Evolutionary conservation across 768 basidiomycete genomes (phyloP).

Genomic region (Inosperma sp.): DNA sequence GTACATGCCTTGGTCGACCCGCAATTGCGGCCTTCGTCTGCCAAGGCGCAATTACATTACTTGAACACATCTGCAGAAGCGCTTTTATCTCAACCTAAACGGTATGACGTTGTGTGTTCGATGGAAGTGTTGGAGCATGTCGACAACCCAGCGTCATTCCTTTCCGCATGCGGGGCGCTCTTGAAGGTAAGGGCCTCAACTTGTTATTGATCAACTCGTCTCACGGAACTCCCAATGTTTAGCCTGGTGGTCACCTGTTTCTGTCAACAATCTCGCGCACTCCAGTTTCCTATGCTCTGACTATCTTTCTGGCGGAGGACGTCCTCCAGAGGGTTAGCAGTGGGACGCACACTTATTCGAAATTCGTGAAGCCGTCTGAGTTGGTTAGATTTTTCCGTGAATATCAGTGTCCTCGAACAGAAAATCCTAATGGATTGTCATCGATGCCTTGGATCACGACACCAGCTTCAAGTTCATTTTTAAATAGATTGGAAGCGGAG

Average conservation of each 20-base stretch:
- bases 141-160: constrained; percentile 82
- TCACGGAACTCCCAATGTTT: neutral
- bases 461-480: constrained; percentile 39
- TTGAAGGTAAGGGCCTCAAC: constrained; percentile 68
- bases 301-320: constrained; percentile 70
- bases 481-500: constrained; percentile 68
- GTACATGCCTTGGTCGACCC: constrained; percentile 81
- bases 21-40: constrained; percentile 37
- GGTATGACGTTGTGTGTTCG: constrained; percentile 90
- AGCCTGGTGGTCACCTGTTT: constrained; percentile 96
- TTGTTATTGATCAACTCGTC: neutral
- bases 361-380: constrained; percentile 85
- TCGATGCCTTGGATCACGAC: constrained; percentile 57
- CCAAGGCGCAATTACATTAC: constrained; percentile 50
- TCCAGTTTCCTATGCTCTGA: constrained; percentile 46
- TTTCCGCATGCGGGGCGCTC: constrained; percentile 74
- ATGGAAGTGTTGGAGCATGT: constrained; percentile 99
- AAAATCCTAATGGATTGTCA: constrained; percentile 3
- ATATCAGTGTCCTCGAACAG: constrained; percentile 34
- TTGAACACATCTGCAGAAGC: constrained; percentile 70
- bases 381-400: constrained; percentile 76
- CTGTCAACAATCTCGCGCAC: constrained; percentile 90
- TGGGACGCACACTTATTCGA: constrained; percentile 90
- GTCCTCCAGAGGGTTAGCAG: constrained; percentile 71
- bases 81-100: constrained; percentile 56